Conservation (phyloP, 176 grass and related monocot genomes). For the Puya raimondii region DNA sequence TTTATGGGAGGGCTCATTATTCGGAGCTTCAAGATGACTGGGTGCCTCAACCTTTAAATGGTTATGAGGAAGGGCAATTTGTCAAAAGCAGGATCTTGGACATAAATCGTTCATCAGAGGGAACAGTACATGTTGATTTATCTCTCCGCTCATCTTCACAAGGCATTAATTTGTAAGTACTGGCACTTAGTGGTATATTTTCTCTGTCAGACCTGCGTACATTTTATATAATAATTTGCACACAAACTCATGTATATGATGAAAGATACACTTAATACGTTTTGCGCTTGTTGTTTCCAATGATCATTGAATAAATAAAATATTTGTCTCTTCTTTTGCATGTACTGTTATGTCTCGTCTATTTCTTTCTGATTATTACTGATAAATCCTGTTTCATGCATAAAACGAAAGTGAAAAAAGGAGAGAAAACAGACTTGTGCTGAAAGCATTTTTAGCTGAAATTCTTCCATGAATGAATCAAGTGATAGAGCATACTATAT, state of each 20-base stretch:
- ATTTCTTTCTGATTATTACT: too few relatives aligned
- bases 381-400: too few relatives aligned
- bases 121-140: slow-evolving; percentile 68
- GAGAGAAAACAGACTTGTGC: too few relatives aligned
- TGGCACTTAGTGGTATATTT: slow-evolving; percentile 1
- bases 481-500: too few relatives aligned
- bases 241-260: not conserved
- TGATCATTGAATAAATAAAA: too few relatives aligned
- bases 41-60: slow-evolving; percentile 53
- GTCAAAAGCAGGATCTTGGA: slow-evolving; percentile 84
- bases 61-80: slow-evolving; percentile 79
- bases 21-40: slow-evolving; percentile 78
- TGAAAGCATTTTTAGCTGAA: too few relatives aligned
- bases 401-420: too few relatives aligned
- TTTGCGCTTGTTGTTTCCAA: too few relatives aligned
- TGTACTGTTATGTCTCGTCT: too few relatives aligned
- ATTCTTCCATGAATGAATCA: too few relatives aligned
- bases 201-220: not conserved
- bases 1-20: slow-evolving; percentile 91
- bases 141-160: slow-evolving; percentile 64
- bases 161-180: slow-evolving; percentile 52
- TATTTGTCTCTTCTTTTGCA: too few relatives aligned
- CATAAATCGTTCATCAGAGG: slow-evolving; percentile 54
- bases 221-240: not conserved
- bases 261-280: too few relatives aligned